Evolutionary conservation across 306 rosid genomes (phyloP), one percentile per base, ranked within the genome.

Genomic region (Clitoria ternatea): DNA sequence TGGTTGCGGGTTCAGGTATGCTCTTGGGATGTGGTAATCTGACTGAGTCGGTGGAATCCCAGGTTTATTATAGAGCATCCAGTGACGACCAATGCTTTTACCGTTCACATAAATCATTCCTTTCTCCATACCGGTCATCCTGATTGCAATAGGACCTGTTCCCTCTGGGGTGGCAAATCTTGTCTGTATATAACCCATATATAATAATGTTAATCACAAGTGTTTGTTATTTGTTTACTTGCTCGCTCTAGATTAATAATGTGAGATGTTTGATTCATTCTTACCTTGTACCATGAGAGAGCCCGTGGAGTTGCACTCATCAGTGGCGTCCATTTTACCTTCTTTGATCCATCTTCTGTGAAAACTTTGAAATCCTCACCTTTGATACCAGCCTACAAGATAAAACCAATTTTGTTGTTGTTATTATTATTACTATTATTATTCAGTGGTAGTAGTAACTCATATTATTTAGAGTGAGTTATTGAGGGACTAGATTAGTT

Each of bases 51-150:
- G 88, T 12, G n/a, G n/a, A n/a, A n/a, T n/a, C n/a, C n/a, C n/a
- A n/a, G n/a, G n/a, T n/a, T n/a, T n/a, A n/a, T n/a, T n/a, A n/a
- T n/a, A n/a, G n/a, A n/a, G n/a, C 86, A 89, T 79, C 97, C 99
- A 95, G 67, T 95, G 64, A 1, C 97, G 95, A 11, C 97, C 97
- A 18, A 95, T 79, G 86, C 73, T 78, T 5, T 73, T n/a, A 4
- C 92, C 99, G 14, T 95, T 95, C 1, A 95, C 84, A 91, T 90
- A 95, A 13, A 95, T 7, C 83, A 87, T 80, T 68, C 99, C 99
- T 73, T 95, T 95, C 0, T 85, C 85, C 99, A 87, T 91, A 4
- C 90, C 91, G 1, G 9, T 68, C 99, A 89, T 91, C 32, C 91
- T 63, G 42, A 95, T 86, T 4, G 89, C 92, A 56, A 91, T 75